Base-by-base conservation (phyloP, 345 rosid genomes). In the Acer negundo region DNA sequence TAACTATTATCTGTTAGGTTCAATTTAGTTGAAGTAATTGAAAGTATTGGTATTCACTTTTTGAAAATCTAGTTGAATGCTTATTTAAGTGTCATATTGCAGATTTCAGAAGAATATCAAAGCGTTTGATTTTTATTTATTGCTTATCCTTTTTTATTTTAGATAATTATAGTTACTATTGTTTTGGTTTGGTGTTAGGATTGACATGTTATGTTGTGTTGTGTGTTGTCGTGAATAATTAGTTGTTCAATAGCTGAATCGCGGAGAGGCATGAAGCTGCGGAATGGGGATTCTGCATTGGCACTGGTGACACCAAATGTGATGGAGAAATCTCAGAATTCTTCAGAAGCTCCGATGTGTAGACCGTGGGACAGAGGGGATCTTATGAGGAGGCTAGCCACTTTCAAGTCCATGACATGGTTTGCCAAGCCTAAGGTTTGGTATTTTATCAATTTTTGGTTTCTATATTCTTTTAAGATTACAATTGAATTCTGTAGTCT, bases 391-490 rank as follows among this genome's bases (percentile, higher is more conserved):
- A 89, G 99, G 80, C 75, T 89, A 15, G 87, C 97, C 53, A 90
- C 97, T 35, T 96, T 90, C 78, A 96, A 94, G 88, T 94, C 99
- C 70, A 96, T 96, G 99, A 91, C 95, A 20, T 96, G 99, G 97
- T 92, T 96, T 63, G 97, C 97, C 38, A 94, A 92, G 75, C 98
- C 97, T 65, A 86, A 91, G 97, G 99, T 93, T 67, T 55, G 38
- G 9, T 12, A 53, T 24, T 20, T 69, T 40, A 23, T 62, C 74
- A 22, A 58, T 49, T 26, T 15, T 46, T 1, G 38, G 47, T 38
- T 12, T 40, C 26, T 56, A 23, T 23, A 10, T 17, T 9, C 51
- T 19, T 24, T 67, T 12, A 17, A 23, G 15, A 58, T 11, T 31
- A 24, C 20, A 24, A 9, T 19, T 62, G 67, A 42, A n/a, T 42